These are phyloP conservation scores for Backusella westeae DNA, from an alignment of 192 early-diverging fungal genomes.

Conservation along the genomic window DNA sequence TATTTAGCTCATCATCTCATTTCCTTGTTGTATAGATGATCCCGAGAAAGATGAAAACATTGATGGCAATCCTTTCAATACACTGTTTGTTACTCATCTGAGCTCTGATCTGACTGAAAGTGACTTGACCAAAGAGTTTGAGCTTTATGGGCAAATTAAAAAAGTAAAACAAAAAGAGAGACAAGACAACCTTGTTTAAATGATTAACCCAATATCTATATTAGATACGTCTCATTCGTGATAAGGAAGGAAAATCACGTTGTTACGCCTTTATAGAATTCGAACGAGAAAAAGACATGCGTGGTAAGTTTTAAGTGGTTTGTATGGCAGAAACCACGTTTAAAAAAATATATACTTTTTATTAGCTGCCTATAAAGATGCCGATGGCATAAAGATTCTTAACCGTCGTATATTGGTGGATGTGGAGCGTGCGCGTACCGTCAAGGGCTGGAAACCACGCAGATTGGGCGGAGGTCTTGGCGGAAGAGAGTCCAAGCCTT, in stretches of 20 bases:
- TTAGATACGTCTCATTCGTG: constrained; percentile 71
- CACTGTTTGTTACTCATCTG: constrained; percentile 85
- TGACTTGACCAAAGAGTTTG: constrained; percentile 73
- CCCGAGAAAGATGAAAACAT: constrained; percentile 71
- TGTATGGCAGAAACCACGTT: too few relatives aligned
- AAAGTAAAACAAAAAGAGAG: constrained; percentile 48
- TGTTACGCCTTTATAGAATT: constrained; percentile 98
- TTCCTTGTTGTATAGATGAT: constrained; percentile 50
- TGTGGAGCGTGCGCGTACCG: constrained; percentile 95
- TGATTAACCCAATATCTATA: background rate
- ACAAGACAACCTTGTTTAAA: background rate
- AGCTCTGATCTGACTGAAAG: constrained; percentile 75
- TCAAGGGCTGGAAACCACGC: constrained; percentile 91
- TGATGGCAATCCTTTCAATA: constrained; percentile 88
- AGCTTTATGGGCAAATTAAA: constrained; percentile 77
- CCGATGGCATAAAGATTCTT: constrained; percentile 85
- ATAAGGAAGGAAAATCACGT: constrained; percentile 69
- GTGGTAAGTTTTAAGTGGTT: constrained; percentile 27
- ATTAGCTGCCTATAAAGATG: constrained; percentile 75
- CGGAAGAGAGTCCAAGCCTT: constrained; percentile 38
- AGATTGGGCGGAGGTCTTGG: constrained; percentile 82
- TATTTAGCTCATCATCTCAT: background rate
- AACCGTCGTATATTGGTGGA: constrained; percentile 88
- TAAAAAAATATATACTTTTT: background rate
- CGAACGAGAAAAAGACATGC: constrained; percentile 84